phyloP scores from a whole-genome alignment of 345 rosid genomes.

The Corchorus capsularis region DNA sequence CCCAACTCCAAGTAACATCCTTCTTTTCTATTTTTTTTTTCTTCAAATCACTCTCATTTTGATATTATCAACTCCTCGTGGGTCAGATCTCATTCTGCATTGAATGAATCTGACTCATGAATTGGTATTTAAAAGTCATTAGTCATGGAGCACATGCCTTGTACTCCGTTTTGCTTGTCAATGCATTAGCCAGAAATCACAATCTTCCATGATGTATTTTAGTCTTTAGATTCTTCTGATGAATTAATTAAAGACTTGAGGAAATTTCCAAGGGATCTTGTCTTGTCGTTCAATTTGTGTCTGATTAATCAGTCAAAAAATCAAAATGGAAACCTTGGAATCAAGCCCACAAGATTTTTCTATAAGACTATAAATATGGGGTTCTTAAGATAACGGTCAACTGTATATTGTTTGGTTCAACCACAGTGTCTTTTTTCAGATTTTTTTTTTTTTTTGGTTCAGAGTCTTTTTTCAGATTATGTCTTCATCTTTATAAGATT shows the following conservation, averaged over 20 bases:
- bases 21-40: too few relatives aligned
- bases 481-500: background rate
- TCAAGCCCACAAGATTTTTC: background rate
- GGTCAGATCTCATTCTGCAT: background rate
- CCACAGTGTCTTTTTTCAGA: background rate
- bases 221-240: background rate
- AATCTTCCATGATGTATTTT: background rate
- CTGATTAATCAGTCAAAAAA: background rate
- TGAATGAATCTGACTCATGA: background rate
- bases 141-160: background rate
- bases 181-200: background rate
- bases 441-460: background rate
- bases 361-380: background rate
- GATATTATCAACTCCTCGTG: background rate
- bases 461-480: background rate
- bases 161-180: background rate
- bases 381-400: background rate
- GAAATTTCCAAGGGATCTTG: background rate
- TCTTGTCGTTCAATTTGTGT: background rate
- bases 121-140: background rate
- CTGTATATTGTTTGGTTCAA: background rate
- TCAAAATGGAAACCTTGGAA: background rate
- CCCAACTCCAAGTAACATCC: too few relatives aligned
- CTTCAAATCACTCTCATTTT: background rate
- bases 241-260: background rate